phyloP scores from a whole-genome alignment of 108 stramenopile species.

The Ochromonas danica region DNA sequence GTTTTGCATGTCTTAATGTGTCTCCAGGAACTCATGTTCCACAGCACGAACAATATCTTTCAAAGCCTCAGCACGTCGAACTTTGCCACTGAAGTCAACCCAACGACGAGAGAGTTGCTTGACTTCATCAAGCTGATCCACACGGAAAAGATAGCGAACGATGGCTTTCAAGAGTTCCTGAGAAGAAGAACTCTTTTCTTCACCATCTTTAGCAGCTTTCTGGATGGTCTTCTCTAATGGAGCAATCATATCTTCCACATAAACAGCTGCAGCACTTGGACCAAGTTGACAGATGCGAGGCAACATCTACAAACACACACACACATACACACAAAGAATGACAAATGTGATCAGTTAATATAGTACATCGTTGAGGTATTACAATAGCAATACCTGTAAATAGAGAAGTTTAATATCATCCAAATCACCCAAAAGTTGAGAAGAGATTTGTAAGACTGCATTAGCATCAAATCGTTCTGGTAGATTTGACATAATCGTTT shows the following conservation, averaged over 20 bases:
- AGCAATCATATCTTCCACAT: background rate
- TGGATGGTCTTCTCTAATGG: conserved; percentile 8
- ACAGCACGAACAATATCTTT: background rate
- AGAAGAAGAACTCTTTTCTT: background rate
- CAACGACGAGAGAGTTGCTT: background rate
- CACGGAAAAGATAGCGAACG: no score
- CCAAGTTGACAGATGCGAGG: background rate
- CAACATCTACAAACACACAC: background rate
- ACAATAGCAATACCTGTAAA: conserved; percentile 50
- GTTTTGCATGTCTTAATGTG: no score
- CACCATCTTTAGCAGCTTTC: background rate
- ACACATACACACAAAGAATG: no score
- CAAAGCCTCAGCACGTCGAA: background rate
- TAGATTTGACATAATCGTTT: conserved; percentile 77
- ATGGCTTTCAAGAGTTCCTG: no score
- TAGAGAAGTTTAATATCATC: conserved; percentile 52
- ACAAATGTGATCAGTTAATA: no score
- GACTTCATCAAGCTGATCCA: no score
- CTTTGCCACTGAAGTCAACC: background rate
- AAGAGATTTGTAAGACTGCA: conserved; percentile 51
- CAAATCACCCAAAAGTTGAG: conserved; percentile 48
- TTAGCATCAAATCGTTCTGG: conserved; percentile 45
- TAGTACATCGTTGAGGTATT: no score
- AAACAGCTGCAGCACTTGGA: background rate
- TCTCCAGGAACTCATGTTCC: background rate